Conservation (phyloP, 208 protist genomes). For the Trypanosoma boissoni region DNA sequence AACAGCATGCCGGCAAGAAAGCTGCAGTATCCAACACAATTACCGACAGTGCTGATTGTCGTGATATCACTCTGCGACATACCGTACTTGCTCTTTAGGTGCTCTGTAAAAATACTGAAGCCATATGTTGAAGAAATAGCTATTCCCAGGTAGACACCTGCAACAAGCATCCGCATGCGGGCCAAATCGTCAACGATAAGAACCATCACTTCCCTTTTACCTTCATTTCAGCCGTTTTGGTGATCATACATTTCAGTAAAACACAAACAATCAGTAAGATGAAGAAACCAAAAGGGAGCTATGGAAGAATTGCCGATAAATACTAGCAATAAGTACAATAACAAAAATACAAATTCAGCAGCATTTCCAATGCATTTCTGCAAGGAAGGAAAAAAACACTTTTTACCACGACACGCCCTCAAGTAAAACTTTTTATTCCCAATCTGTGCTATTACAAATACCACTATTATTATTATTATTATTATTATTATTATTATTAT, state of each 20-base stretch:
- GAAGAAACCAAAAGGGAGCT: no score
- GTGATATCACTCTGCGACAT: conserved; percentile 74
- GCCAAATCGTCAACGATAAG: conserved; percentile 61
- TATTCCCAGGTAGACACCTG: conserved; percentile 60
- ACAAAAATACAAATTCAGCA: no score
- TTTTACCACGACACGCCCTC: no score
- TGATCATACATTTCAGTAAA: conserved; percentile 52
- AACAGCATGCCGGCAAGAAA: conserved; percentile 74
- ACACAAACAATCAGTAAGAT: conserved; percentile 66
- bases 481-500: no score
- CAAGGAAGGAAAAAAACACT: no score
- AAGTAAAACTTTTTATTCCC: no score
- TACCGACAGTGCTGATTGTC: conserved; percentile 79
- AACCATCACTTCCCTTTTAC: conserved; percentile 22
- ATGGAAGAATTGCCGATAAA: no score
- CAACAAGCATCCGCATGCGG: conserved; percentile 72
- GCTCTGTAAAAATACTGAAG: conserved; percentile 71
- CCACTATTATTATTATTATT: no score
- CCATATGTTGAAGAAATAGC: conserved; percentile 70
- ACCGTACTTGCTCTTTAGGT: conserved; percentile 45
- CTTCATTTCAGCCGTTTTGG: background rate
- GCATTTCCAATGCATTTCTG: no score
- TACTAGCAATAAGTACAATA: no score
- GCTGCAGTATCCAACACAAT: conserved; percentile 52
- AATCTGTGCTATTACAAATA: no score